Evolutionary conservation across 2,329 filamentous ascomycete genomes (phyloP), one percentile per base, ranked within the genome.

Genomic region (Xylariaceae sp.): DNA sequence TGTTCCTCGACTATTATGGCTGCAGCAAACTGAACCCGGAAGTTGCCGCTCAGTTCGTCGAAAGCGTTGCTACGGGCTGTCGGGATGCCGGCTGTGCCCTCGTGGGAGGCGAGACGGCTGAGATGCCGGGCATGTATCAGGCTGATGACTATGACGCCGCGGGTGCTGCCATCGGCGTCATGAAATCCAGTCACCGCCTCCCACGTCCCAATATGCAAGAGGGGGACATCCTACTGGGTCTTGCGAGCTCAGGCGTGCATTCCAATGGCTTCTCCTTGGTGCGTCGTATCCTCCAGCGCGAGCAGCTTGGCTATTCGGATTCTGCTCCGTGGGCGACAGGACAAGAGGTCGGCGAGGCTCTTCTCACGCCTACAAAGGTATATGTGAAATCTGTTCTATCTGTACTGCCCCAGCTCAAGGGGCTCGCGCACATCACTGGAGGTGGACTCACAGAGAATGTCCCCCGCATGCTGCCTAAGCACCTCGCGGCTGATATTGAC

Each of bases 181-280:
- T 97, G 60, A 72, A 76, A 28, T 68, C 77, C 26, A 78, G 76
- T 4, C 73, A 77, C 37, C 79, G 91, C 41, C 78, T 98, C 29
- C 93, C 93, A 1, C 78, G 84, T 52, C 85, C 78, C 49, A 73
- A 79, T 9, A 97, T 98, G 91, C 66, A 67, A 7, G 73, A 78
- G 47, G 93, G 91, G 22, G 91, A 98, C 60, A 73, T 95, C 3
- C 77, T 98, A 2, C 73, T 98, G 4, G 93, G 89, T 17, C 74
- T 98, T 9, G 83, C 79, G 9, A 96, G 89, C 18, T 87, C 80
- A 43, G 93, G 93, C 24, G 80, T 91, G 2, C 93, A 98, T 72
- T 96, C 90, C 26, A 98, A 98, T 66, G 93, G 93, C 37, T 98
- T 95, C 73, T 96, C 90, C 0, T 83, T 98, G n/a, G 85, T 97